phyloP scores from a whole-genome alignment of 495 filamentous ascomycete genomes.

The Talaromyces ruber region DNA sequence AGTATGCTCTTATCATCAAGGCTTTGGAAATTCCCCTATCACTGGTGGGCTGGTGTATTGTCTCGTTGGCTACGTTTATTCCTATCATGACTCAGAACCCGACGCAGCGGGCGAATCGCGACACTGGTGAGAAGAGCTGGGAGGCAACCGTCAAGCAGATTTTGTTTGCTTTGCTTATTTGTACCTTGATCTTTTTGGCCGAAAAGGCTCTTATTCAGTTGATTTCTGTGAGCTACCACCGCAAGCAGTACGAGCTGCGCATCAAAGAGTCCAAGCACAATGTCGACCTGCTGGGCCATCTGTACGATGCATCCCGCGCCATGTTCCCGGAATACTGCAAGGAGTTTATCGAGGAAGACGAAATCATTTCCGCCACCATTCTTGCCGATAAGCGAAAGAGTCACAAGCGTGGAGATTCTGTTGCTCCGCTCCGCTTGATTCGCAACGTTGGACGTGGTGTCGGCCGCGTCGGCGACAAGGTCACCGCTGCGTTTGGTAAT shows the following conservation, averaged over 20 bases:
- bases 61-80: constrained; percentile 69
- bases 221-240: constrained; percentile 91
- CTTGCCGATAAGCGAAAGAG: constrained; percentile 30
- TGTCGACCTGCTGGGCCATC: constrained; percentile 64
- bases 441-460: constrained; percentile 56
- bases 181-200: constrained; percentile 63
- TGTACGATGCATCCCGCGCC: constrained; percentile 81
- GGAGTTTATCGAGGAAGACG: constrained; percentile 87
- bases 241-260: constrained; percentile 78
- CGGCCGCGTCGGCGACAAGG: constrained; percentile 78
- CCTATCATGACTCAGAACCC: constrained; percentile 53
- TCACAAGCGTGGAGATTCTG: constrained; percentile 45
- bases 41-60: constrained; percentile 77
- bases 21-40: constrained; percentile 78
- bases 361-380: constrained; percentile 77
- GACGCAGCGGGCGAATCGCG: constrained; percentile 15
- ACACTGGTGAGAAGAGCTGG: constrained; percentile 40
- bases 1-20: constrained; percentile 77
- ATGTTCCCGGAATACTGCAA: constrained; percentile 87
- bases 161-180: constrained; percentile 67
- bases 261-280: constrained; percentile 87
- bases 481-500: constrained; percentile 87
- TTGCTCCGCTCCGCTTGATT: constrained; percentile 69
- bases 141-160: constrained; percentile 58
- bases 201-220: constrained; percentile 85